Base-by-base conservation (phyloP, 2,329 filamentous ascomycete genomes). In the Calonectria fujianensis region DNA sequence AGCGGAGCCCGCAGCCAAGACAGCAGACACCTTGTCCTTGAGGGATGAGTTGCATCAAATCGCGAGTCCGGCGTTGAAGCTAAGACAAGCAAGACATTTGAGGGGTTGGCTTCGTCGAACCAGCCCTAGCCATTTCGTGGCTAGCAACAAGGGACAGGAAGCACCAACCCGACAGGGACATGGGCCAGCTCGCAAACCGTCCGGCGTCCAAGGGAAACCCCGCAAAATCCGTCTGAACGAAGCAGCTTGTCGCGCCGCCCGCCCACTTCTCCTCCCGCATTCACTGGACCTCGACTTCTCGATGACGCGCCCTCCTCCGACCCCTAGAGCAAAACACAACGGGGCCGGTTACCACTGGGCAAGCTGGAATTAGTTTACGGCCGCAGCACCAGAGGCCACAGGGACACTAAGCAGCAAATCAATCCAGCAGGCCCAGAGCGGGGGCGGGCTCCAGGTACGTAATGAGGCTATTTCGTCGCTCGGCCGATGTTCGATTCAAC, bases 311-410 rank as follows among this genome's bases (percentile, higher is more conserved):
- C 51, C 41, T 70, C 37, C 57, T 67, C 61, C 66, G 70, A 24
- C 72, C 45, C 68, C 68, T 73, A 69, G 75, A 69, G 75, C 77
- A 75, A 80, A 77, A 76, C 76, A 80, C 67, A 72, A 74, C 69
- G 69, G 57, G 41, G 57, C 72, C 75, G 74, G 75, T 75, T 70
- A 71, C 74, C 69, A 79, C 72, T 50, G 65, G 63, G 52, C 66
- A 37, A 63, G 51, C 69, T 72, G 45, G 65, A 68, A 69, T 69
- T 73, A 66, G 59, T 51, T 64, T 52, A 45, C 37, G 61, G 32
- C 50, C 35, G 41, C 66, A 50, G 45, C 51, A 35, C 35, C 39
- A 52, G 31, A 45, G 32, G 14, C 27, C 39, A 57, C 59, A 63
- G 37, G 48, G 39, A 39, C 45, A 59, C 59, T 41, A 59, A 32